A percentile compares a stretch with the other conserved stretches of the same genome.
These are phyloP conservation scores for Infundibulicybe gibba DNA, from an alignment of 768 basidiomycete genomes.

Conservation along the genomic window DNA sequence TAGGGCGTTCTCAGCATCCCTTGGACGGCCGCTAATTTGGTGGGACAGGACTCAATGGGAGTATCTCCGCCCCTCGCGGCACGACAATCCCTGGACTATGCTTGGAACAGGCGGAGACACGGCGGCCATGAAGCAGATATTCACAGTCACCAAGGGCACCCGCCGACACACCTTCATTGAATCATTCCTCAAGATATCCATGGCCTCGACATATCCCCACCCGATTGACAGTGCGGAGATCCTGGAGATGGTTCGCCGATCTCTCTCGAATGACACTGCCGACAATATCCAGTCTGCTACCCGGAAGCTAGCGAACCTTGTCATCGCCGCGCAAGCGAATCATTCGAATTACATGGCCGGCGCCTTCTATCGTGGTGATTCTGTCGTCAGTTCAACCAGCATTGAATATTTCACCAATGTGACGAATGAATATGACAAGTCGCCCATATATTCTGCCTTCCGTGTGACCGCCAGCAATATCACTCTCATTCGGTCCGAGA, in stretches of 20 bases:
- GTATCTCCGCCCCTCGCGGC: neutral
- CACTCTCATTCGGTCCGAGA: neutral
- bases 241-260: slow-evolving; percentile 4
- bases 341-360: slow-evolving; percentile 4
- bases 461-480: slow-evolving; percentile 6
- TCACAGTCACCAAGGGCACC: slow-evolving; percentile 8
- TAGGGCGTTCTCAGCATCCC: too few species aligned
- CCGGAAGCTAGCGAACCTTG: slow-evolving; percentile 2
- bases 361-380: slow-evolving; percentile 2
- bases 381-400: slow-evolving; percentile 1
- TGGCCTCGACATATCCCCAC: slow-evolving; percentile 2
- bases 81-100: slow-evolving; percentile 5
- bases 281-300: slow-evolving; percentile 4
- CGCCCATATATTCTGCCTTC: slow-evolving; percentile 1
- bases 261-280: slow-evolving; percentile 5
- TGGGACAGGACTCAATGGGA: neutral
- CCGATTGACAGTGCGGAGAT: slow-evolving; percentile 5
- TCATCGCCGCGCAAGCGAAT: slow-evolving; percentile 5
- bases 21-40: too few species aligned
- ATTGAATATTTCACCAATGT: slow-evolving; percentile 6
- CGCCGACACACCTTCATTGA: slow-evolving; percentile 8
- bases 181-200: slow-evolving; percentile 4
- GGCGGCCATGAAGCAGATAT: slow-evolving; percentile 9
- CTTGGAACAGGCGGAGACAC: slow-evolving; percentile 6
- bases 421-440: neutral